phyloP scores from a whole-genome alignment of 176 grass and related monocot genomes.

The Chrysopogon serrulatus region DNA sequence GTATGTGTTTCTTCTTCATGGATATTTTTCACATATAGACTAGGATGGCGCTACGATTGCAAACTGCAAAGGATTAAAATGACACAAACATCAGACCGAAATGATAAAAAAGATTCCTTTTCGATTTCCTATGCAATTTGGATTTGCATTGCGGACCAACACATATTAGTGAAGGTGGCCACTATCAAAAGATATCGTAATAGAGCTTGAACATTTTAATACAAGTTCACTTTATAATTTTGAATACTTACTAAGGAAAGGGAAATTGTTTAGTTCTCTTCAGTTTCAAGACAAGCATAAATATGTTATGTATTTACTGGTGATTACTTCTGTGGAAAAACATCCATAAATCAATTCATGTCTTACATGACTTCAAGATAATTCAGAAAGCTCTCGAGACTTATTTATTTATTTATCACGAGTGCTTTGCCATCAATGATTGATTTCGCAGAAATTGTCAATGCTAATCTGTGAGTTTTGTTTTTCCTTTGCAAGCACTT shows the following conservation, averaged over 20 bases:
- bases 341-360: background rate
- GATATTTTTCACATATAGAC: background rate
- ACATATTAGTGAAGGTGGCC: background rate
- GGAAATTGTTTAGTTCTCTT: background rate
- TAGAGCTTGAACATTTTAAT: constrained; percentile 5
- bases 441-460: background rate
- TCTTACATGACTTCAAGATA: background rate
- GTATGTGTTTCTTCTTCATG: background rate
- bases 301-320: background rate
- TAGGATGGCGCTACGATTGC: background rate
- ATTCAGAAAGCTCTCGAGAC: background rate
- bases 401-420: background rate
- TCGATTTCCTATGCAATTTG: no score
- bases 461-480: background rate
- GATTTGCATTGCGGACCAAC: background rate
- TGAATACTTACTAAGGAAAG: background rate
- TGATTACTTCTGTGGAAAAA: background rate
- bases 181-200: background rate
- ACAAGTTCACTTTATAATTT: background rate
- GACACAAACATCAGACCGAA: background rate
- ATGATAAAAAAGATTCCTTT: background rate
- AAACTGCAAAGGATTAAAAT: background rate
- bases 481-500: background rate
- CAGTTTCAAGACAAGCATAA: background rate
- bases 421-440: background rate